Evolutionary conservation across 164 flowering plant genomes (phyloP), one percentile per base, ranked within the genome.

Genomic region (Cinnamomum chago): DNA sequence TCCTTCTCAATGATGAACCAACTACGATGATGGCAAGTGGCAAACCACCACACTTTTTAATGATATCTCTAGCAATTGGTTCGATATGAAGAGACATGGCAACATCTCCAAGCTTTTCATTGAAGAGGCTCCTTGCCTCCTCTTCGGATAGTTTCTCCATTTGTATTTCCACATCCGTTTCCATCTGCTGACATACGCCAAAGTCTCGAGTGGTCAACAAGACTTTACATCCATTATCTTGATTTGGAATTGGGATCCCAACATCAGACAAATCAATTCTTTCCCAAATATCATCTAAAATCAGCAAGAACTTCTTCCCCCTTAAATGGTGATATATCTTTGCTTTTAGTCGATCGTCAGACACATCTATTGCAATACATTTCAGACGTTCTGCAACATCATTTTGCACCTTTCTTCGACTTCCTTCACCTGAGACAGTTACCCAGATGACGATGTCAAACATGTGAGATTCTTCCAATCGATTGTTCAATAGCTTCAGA

Each of bases 271-370:
- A 35, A 62, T 55, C 22, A 6, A 76, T 65, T 3, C 20, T 13
- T 10, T 18, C 33, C 69, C 74, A 64, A 7, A 71, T 25, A 64
- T 76, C 78, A 71, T 76, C 74, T 33, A 70, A 17, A 50, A 76
- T 51, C 23, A 71, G 14, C 13, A 76, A 20, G 24, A 70, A 50
- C 74, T 65, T 76, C 30, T 52, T 70, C 50, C 74, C 51, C 70
- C 3, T 58, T 22, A 70, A 70, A 22, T 55, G 17, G 15, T 23
- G 15, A 28, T n/a, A 70, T 5, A 76, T 11, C 11, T 62, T 22
- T 4, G 65, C 40, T 58, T 47, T 33, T 17, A 58, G 62, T 2
- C 25, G 22, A 18, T 71, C 70, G 22, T 50, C 62, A 30, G 20
- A 23, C 22, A 10, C 17, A 3, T 7, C 12, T 62, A 25, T 9